Percentiles rank a stretch among this genome's conserved stretches.
Conservation (phyloP, 2,329 filamentous ascomycete genomes). For the Aspergillus eucalypticola region DNA sequence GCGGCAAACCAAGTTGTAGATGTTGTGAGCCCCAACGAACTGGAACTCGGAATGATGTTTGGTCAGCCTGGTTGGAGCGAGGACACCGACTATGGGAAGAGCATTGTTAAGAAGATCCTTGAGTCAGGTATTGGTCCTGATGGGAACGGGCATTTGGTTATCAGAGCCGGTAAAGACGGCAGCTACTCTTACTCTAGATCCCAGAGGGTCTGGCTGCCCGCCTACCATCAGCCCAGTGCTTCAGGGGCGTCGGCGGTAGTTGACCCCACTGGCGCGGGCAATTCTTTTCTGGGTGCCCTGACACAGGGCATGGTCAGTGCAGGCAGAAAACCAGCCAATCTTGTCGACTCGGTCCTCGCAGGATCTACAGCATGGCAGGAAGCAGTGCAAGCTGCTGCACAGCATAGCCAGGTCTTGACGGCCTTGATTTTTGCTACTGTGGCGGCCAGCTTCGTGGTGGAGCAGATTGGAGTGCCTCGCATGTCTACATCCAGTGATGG, state of each 20-base stretch:
- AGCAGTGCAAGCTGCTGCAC: slow-evolving; percentile 47
- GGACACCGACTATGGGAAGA: slow-evolving; percentile 28
- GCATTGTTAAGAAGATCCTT: slow-evolving; percentile 39
- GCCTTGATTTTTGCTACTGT: slow-evolving; percentile 78
- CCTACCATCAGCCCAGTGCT: slow-evolving; percentile 60
- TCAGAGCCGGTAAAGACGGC: slow-evolving; percentile 65
- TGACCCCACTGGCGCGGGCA: slow-evolving; percentile 94
- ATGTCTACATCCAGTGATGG: slow-evolving; percentile 33
- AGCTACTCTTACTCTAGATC: slow-evolving; percentile 50
- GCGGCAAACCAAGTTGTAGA: slow-evolving; percentile 57
- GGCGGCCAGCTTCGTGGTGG: slow-evolving; percentile 88
- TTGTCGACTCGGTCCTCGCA: slow-evolving; percentile 39
- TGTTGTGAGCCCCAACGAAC: slow-evolving; percentile 76
- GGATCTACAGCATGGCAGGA: slow-evolving; percentile 58
- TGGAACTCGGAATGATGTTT: slow-evolving; percentile 86
- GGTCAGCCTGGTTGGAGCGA: slow-evolving; percentile 49
- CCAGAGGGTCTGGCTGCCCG: slow-evolving; percentile 68
- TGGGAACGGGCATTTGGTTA: slow-evolving; percentile 42
- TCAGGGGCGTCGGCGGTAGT: slow-evolving; percentile 56
- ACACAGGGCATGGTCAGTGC: slow-evolving; percentile 56
- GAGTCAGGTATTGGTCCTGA: slow-evolving; percentile 39
- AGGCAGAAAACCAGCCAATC: slow-evolving; percentile 32
- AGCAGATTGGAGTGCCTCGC: slow-evolving; percentile 82
- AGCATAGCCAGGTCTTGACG: slow-evolving; percentile 54
- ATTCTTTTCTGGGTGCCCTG: slow-evolving; percentile 74